Evolutionary conservation across 352 stramenopile species (phyloP), one percentile per base, ranked within the genome.

Genomic region (Phytophthora vignae): DNA sequence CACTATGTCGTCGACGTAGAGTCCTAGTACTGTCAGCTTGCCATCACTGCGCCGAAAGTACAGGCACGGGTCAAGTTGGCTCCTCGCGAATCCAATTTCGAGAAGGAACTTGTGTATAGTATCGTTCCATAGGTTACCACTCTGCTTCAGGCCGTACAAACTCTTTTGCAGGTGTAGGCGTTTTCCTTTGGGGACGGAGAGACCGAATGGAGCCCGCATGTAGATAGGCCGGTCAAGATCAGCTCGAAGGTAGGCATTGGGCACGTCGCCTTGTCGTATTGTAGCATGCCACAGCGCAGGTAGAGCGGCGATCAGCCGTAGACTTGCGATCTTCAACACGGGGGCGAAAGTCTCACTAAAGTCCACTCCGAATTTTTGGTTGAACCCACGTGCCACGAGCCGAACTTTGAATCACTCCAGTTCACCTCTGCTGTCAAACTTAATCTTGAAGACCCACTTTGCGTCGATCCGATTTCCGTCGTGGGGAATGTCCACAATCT

Each of bases 191-290:
- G 11, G 11, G 6, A 36, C 6, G 4, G 17, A 46, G 12, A 40
- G 5, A 31, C 31, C 29, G 5, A 11, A 11, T 4, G 53, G 9
- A 7, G 12, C 14, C n/a, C 44, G 25, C 27, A 58, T 58, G 14
- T 36, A 44, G 29, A 46, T 58, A 9, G 10, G 29, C 48, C 44
- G 15, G 53, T 58, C 29, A 5, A 58, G 29, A 4, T 9, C 53
- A 25, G 27, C 53, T 1, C 21, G 25, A 27, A 58, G 11, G 21
- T 58, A 58, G 8, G 53, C 53, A 29, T 44, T 58, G 7, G 27
- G 53, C 10, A 58, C 53, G 44, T 58, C 53, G 25, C 53, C 53
- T 44, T 58, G 53, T 11, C 53, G 53, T 2, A 58, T 21, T 8
- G 12, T 25, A 11, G 4, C 27, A 14, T 58, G 27, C 53, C 53